A percentile compares a stretch with the other conserved stretches of the same genome.
Conservation (phyloP, 2,329 filamentous ascomycete species). For the Exophiala dermatitidis region DNA sequence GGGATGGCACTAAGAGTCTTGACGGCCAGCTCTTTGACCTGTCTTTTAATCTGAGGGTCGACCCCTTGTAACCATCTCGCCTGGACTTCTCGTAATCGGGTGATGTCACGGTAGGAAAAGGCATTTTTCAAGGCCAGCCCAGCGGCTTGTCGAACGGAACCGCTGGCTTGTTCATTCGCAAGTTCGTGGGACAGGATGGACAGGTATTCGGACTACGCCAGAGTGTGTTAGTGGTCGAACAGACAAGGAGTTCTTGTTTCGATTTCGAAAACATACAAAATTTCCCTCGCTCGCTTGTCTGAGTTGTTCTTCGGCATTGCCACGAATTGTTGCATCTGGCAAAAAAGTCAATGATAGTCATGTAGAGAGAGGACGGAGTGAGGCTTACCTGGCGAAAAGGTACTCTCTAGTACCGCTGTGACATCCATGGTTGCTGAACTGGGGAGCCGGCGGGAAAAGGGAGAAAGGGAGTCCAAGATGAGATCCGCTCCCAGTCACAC, state of each 20-base stretch:
- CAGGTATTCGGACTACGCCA: constrained; percentile 74
- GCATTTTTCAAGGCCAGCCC: constrained; percentile 97
- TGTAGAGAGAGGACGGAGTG: constrained; percentile 6
- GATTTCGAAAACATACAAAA: constrained; percentile 60
- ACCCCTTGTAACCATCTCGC: constrained; percentile 85
- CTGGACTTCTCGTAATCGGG: constrained; percentile 82
- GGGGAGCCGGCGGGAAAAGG: constrained; percentile 21
- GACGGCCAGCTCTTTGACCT: constrained; percentile 84
- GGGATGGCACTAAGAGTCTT: constrained; percentile 77
- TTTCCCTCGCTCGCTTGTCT: constrained; percentile 85
- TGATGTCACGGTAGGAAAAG: constrained; percentile 86
- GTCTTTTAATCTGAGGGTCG: constrained; percentile 70
- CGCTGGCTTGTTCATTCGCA: constrained; percentile 77
- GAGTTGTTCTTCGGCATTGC: constrained; percentile 89
- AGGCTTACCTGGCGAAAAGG: constrained; percentile 79
- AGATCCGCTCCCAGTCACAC: neutral
- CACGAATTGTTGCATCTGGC: constrained; percentile 79
- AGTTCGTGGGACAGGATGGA: constrained; percentile 87
- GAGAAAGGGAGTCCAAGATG: constrained; percentile 13
- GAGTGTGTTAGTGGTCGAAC: constrained; percentile 8
- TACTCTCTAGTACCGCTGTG: constrained; percentile 95
- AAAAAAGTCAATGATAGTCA: constrained; percentile 34
- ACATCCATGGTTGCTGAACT: constrained; percentile 69
- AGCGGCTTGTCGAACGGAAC: constrained; percentile 83
- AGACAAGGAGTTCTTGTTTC: constrained; percentile 5